Evolutionary conservation across 306 rosid genomes (phyloP).

Genomic region (Coriaria nepalensis): DNA sequence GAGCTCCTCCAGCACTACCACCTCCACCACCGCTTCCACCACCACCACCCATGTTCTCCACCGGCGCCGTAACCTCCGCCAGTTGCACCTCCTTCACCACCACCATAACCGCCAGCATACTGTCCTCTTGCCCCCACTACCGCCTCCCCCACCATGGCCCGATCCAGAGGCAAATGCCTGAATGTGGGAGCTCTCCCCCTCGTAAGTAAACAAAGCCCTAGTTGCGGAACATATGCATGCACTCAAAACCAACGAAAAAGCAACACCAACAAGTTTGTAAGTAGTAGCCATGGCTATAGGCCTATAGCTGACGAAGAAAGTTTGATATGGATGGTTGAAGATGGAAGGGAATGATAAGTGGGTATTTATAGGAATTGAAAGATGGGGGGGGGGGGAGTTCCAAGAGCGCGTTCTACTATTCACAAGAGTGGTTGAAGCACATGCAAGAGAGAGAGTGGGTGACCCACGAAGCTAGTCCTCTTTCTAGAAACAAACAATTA

Average conservation of each 20-base stretch:
- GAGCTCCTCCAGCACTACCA: not conserved
- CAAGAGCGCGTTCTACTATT: no score
- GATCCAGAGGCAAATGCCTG: not conserved
- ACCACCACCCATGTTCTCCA: no score
- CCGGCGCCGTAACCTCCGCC: no score
- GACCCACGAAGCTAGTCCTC: no score
- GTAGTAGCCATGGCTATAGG: not conserved
- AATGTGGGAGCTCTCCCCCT: not conserved
- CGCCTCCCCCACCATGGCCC: not conserved
- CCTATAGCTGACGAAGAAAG: no score
- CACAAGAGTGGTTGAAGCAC: not conserved
- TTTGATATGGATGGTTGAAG: no score
- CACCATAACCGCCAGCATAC: not conserved
- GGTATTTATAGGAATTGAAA: not conserved
- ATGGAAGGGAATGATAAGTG: not conserved
- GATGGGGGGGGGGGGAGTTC: no score
- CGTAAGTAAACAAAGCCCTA: not conserved
- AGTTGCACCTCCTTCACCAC: not conserved
- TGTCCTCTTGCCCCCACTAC: not conserved
- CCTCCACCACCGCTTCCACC: not conserved
- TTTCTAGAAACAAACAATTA: no score
- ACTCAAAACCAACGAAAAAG: not conserved
- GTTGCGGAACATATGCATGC: not conserved
- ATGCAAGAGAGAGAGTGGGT: not conserved
- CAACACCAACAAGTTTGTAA: not conserved